Evolutionary conservation across 306 rosid species (phyloP).

Genomic region (Glycine tomentella): DNA sequence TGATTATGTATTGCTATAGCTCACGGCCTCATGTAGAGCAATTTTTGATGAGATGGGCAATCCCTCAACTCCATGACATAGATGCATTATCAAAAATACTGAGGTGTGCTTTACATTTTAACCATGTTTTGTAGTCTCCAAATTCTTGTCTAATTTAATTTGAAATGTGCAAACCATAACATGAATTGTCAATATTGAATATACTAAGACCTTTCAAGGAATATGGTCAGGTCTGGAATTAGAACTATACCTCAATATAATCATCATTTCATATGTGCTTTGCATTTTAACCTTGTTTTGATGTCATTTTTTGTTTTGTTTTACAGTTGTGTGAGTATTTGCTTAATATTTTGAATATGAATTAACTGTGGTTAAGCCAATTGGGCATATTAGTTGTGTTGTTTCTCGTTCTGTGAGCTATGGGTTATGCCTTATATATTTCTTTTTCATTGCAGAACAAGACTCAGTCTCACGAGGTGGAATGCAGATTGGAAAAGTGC

Average conservation of each 20-base stretch:
- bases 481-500: no score
- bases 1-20: no score
- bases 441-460: no score
- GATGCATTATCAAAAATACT: constrained; percentile 80
- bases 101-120: background rate
- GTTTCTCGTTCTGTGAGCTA: no score
- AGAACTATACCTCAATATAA: background rate
- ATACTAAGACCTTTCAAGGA: background rate
- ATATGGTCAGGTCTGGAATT: background rate
- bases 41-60: constrained; percentile 76
- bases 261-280: background rate
- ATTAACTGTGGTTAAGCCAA: no score
- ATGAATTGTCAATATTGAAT: background rate
- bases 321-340: no score
- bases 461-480: no score
- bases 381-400: no score
- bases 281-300: no score
- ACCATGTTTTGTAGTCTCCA: background rate
- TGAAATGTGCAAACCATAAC: background rate
- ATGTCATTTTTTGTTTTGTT: no score
- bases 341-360: no score
- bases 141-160: constrained; percentile 1
- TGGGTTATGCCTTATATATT: no score
- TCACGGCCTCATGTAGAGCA: constrained; percentile 71
- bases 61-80: constrained; percentile 79